Conservation (phyloP, 257 asterid species). For the Thymus mandschuricus region DNA sequence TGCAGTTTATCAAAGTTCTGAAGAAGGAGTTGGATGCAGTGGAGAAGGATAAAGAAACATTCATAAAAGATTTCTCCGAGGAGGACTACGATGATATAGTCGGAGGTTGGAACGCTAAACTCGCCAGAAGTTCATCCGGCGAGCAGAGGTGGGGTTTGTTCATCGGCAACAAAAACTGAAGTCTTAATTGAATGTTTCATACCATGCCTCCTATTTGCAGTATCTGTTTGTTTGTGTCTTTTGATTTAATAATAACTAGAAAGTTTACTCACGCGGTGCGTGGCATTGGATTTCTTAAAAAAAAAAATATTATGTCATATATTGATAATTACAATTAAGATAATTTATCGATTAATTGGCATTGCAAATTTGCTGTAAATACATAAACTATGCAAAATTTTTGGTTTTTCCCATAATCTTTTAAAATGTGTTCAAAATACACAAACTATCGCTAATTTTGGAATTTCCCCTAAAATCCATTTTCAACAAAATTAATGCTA, state of each 20-base stretch:
- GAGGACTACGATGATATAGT: conserved; percentile 67
- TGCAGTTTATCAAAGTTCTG: conserved; percentile 81
- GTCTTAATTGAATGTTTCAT: background rate
- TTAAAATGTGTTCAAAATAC: no score
- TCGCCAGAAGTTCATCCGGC: conserved; percentile 73
- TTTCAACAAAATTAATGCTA: no score
- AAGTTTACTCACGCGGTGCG: no score
- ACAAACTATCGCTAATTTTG: no score
- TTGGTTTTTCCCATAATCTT: no score
- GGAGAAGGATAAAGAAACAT: conserved; percentile 76
- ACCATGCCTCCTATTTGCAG: background rate
- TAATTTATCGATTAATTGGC: no score
- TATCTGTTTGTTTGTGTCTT: conserved; percentile 15
- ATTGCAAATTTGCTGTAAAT: no score
- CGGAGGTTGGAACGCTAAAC: conserved; percentile 88
- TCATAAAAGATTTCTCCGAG: conserved; percentile 80
- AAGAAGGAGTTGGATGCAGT: conserved; percentile 68
- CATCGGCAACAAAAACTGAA: conserved; percentile 70
- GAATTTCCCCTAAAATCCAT: no score
- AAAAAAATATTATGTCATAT: no score
- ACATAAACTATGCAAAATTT: no score
- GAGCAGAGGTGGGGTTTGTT: conserved; percentile 99
- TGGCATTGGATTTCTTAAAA: no score
- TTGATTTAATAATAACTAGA: conserved; percentile 14
- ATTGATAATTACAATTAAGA: no score